phyloP scores from a whole-genome alignment of 1,139 yeast genomes.

The Nakaseomyces kungkrabaensis region DNA sequence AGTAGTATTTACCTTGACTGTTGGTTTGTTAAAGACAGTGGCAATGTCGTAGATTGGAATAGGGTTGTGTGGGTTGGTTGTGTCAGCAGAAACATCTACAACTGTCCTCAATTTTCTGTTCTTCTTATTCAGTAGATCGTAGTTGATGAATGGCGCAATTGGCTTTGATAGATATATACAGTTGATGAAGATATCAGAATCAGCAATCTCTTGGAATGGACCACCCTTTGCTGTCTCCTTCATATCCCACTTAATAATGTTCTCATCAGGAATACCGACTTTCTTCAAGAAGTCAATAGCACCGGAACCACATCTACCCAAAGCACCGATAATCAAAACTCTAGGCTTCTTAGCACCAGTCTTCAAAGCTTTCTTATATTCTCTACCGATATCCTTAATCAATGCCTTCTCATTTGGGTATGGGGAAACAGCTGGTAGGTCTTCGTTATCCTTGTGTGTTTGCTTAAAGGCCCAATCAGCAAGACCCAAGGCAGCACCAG shows the following conservation, averaged over 20 bases:
- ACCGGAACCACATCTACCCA: constrained; percentile 99
- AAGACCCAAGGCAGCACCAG: constrained; percentile 95
- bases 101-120: constrained; percentile 76
- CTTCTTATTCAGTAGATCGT: constrained; percentile 50
- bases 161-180: constrained; percentile 91
- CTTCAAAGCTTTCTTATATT: constrained; percentile 50
- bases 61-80: constrained; percentile 97
- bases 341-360: constrained; percentile 63
- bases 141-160: constrained; percentile 81
- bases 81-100: constrained; percentile 96
- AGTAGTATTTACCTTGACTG: constrained; percentile 68
- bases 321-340: constrained; percentile 86
- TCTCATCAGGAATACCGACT: constrained; percentile 79
- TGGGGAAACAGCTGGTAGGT: constrained; percentile 69
- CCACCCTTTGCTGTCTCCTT: constrained; percentile 95
- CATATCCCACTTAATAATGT: constrained; percentile 91
- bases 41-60: constrained; percentile 86
- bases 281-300: constrained; percentile 75
- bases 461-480: constrained; percentile 93
- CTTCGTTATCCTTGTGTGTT: constrained; percentile 51
- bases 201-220: constrained; percentile 85
- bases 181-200: constrained; percentile 81
- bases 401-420: constrained; percentile 72
- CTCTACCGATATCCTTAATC: constrained; percentile 57
- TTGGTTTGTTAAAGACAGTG: constrained; percentile 84